Conservation (phyloP, 306 rosid species). For the Dalbergia cultrata region DNA sequence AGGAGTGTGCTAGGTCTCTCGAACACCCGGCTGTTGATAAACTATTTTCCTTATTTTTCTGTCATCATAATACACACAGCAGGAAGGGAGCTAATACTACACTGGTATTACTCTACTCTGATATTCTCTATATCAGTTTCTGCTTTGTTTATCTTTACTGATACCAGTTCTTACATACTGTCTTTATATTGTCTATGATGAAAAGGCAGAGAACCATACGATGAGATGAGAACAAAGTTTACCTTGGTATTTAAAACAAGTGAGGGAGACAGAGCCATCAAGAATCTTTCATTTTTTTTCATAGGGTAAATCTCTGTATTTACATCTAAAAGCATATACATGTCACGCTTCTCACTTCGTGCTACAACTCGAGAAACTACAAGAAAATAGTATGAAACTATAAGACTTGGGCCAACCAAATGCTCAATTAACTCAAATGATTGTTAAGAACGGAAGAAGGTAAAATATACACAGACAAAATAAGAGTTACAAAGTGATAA, state of each 20-base stretch:
- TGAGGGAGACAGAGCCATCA: constrained; percentile 80
- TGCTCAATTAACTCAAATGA: too few species aligned
- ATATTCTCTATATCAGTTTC: too few species aligned
- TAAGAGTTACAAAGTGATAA: background rate
- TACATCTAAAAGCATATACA: constrained; percentile 74
- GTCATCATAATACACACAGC: too few species aligned
- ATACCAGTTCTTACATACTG: background rate
- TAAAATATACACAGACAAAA: background rate
- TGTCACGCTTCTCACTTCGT: constrained; percentile 74
- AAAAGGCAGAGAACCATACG: constrained; percentile 3
- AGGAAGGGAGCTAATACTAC: too few species aligned
- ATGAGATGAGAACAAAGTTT: constrained; percentile 20
- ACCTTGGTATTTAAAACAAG: constrained; percentile 75
- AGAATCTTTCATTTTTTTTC: constrained; percentile 63
- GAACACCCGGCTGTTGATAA: too few species aligned
- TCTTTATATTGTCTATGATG: background rate
- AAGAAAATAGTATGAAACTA: background rate
- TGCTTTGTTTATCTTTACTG: too few species aligned
- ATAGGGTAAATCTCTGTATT: constrained; percentile 88
- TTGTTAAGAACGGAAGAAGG: background rate
- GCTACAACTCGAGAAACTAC: constrained; percentile 85
- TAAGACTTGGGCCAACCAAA: too few species aligned
- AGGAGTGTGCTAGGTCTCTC: too few species aligned
- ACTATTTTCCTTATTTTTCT: too few species aligned
- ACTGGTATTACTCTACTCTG: too few species aligned